Base-by-base conservation (phyloP, 805 yeast species). In the Lipomyces sp. region DNA sequence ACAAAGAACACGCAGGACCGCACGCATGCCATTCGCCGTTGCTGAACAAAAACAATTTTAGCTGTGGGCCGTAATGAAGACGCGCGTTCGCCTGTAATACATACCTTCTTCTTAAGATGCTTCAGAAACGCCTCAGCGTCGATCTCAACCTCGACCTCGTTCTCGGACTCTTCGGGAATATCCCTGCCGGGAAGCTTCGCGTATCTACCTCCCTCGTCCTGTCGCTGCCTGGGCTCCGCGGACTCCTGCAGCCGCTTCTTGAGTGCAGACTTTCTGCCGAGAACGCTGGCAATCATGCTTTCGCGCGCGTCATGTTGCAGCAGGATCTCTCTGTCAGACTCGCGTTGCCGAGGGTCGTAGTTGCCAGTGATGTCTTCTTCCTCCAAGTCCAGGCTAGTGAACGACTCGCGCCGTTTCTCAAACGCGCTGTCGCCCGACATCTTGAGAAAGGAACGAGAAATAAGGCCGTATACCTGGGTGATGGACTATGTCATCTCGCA, bases 41-140 rank as follows among this genome's bases (percentile, higher is more conserved):
- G 55, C 53, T 51, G 31, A 29, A n/a, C 24, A 32, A 1, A 23
- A 38, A 28, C 16, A 36, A 6, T 10, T 14, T 2, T n/a, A 7
- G 13, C 11, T 4, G 13, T 28, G 8, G 16, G 24, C 36, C 5
- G 19, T 7, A 2, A 22, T 13, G 3, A 8, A 18, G 13, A 19
- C 31, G 29, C 10, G 24, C 13, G 5, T 1, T 11, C 31, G 14
- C 4, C 10, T 4, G 5, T 16, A 18, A 23, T 7, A 22, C 46
- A 2, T 47, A 51, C 55, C 47, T 45, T 53, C 38, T 44, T 46
- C 24, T 43, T 34, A 16, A 55, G 43, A 38, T 51, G 26, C 23
- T 47, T 55, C 21, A 56, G 34, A 42, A 50, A 59, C 6, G 59
- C 34, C 43, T 56, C 60, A 2, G 60, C 60, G 19, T 56, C 60